Conservation (phyloP, 1,284 basidiomycete genomes). For the Cutaneotrichosporon dermatis region DNA sequence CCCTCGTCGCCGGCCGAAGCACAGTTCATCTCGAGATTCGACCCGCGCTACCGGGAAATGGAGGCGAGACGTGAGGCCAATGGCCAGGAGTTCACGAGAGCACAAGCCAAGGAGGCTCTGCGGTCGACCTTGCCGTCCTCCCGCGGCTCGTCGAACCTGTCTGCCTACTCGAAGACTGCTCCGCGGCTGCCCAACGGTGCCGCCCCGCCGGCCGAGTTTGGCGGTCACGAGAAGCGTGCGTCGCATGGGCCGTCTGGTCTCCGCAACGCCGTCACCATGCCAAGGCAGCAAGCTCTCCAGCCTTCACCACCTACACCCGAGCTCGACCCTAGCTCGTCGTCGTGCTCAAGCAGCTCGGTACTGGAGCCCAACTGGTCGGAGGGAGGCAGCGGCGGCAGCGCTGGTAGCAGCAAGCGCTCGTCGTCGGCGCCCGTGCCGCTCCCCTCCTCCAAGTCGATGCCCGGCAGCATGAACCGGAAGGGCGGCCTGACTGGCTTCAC, state of each 20-base stretch:
- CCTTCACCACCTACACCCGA: slow-evolving; percentile 31
- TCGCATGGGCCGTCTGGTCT: slow-evolving; percentile 7
- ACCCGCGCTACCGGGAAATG: slow-evolving; percentile 4
- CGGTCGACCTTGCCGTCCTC: not conserved
- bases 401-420: not conserved
- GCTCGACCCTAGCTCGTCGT: slow-evolving; percentile 25
- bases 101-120: not conserved
- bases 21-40: slow-evolving; percentile 8
- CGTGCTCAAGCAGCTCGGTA: slow-evolving; percentile 21
- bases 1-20: not conserved
- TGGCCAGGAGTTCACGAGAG: not conserved
- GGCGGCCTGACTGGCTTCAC: slow-evolving; percentile 4
- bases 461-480: not conserved
- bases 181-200: not conserved
- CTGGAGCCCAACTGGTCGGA: slow-evolving; percentile 13
- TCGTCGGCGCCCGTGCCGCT: not conserved
- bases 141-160: not conserved
- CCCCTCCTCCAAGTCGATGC: not conserved
- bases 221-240: not conserved
- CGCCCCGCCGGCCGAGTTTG: not conserved
- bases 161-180: not conserved
- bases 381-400: slow-evolving; percentile 3
- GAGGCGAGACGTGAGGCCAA: not conserved
- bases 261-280: slow-evolving; percentile 6
- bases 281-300: not conserved